Conservation (phyloP, 768 basidiomycete species). For the Mrakia hoshinonis region DNA sequence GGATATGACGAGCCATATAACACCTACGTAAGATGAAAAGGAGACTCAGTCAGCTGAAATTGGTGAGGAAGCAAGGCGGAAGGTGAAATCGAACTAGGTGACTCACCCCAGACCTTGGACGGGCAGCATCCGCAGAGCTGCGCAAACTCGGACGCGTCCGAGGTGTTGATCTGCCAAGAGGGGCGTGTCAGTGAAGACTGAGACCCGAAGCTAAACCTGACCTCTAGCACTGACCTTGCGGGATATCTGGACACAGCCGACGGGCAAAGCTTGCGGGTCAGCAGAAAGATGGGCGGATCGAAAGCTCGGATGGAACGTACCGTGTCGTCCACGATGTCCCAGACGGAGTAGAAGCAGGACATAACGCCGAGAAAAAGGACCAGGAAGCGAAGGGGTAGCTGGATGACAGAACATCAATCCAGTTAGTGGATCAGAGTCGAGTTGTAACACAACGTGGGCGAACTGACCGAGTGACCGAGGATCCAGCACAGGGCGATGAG, state of each 20-base stretch:
- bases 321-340: constrained; percentile 69
- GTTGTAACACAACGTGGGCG: background rate
- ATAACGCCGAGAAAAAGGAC: constrained; percentile 46
- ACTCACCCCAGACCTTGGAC: constrained; percentile 45
- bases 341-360: constrained; percentile 45
- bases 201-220: background rate
- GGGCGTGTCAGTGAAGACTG: background rate
- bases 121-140: constrained; percentile 73
- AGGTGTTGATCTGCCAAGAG: constrained; percentile 53
- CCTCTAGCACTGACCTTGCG: constrained; percentile 37
- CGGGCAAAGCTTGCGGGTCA: background rate
- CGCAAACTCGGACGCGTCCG: constrained; percentile 78
- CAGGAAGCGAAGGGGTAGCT: constrained; percentile 65
- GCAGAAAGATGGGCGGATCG: constrained; percentile 41
- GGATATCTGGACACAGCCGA: constrained; percentile 32
- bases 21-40: constrained; percentile 55
- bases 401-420: constrained; percentile 63
- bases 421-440: constrained; percentile 30
- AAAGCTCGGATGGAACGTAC: constrained; percentile 46
- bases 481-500: constrained; percentile 51
- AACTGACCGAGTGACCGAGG: constrained; percentile 27
- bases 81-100: constrained; percentile 55
- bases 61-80: background rate
- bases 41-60: background rate
- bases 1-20: constrained; percentile 73